These are phyloP conservation scores for Penicillium mononematosum DNA, from an alignment of 495 filamentous ascomycete genomes.

Conservation along the genomic window DNA sequence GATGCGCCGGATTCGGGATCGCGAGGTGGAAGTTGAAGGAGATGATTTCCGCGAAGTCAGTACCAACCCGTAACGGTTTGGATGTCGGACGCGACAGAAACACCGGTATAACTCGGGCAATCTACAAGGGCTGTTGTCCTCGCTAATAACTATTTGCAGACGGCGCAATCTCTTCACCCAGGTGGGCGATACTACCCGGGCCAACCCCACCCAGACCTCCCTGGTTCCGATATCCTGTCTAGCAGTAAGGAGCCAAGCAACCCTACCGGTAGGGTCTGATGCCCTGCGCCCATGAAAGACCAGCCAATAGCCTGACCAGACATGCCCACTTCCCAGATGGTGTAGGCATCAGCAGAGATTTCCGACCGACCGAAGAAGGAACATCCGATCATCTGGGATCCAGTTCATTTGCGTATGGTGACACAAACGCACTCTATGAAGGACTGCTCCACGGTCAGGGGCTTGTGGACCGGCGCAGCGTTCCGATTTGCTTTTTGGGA, in stretches of 20 bases:
- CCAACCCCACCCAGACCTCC: conserved; percentile 17
- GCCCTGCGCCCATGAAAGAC: conserved; percentile 8
- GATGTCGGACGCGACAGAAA: conserved; percentile 41
- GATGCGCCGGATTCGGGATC: conserved; percentile 65
- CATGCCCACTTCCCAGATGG: conserved; percentile 13
- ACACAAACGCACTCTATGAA: conserved; percentile 28
- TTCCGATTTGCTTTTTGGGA: conserved; percentile 12
- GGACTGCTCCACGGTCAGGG: conserved; percentile 22
- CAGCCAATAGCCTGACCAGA: conserved; percentile 21
- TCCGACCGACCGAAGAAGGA: conserved; percentile 16
- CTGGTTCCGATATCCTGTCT: conserved; percentile 1
- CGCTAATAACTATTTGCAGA: conserved; percentile 40
- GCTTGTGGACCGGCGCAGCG: conserved; percentile 21
- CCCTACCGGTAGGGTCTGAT: conserved; percentile 12
- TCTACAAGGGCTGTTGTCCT: conserved; percentile 32
- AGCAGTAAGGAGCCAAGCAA: conserved; percentile 24
- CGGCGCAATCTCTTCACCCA: conserved; percentile 51
- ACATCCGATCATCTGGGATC: conserved; percentile 16
- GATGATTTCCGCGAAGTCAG: conserved; percentile 57
- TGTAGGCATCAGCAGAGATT: conserved; percentile 8
- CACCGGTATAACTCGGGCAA: conserved; percentile 39
- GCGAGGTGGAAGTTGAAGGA: conserved; percentile 53
- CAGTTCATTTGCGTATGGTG: conserved; percentile 16
- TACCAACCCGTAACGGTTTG: conserved; percentile 44
- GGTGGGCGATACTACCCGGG: conserved; percentile 50